phyloP scores from a whole-genome alignment of 1,284 basidiomycete genomes.

The Rhodotorula sp. region DNA sequence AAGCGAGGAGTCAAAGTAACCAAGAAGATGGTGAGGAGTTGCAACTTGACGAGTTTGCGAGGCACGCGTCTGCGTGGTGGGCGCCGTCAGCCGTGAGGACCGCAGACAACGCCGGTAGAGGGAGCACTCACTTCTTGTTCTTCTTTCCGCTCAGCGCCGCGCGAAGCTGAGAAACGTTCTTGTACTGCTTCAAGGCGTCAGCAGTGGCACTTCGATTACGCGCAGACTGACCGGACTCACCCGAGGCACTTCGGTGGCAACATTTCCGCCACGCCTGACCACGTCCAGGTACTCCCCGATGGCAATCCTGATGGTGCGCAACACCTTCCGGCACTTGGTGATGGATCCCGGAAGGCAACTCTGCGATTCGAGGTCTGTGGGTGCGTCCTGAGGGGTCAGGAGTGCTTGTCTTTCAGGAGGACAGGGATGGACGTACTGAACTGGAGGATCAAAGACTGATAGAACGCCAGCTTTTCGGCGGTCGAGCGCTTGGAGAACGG shows the following conservation, averaged over 20 bases:
- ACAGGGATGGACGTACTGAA: background rate
- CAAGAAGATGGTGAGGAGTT: constrained; percentile 13
- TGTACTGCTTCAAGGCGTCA: background rate
- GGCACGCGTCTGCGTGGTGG: background rate
- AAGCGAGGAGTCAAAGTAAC: background rate
- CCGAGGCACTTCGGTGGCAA: background rate
- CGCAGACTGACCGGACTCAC: background rate
- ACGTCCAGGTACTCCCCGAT: constrained; percentile 4
- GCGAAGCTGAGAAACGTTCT: background rate
- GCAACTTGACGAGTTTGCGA: constrained; percentile 10
- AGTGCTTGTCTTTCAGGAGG: too few species aligned
- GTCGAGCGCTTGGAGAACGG: background rate
- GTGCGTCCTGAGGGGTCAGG: background rate
- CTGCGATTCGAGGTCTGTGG: background rate
- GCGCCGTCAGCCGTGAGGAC: background rate
- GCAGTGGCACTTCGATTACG: background rate
- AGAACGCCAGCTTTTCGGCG: constrained; percentile 7
- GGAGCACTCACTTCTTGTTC: background rate
- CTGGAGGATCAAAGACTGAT: constrained; percentile 4
- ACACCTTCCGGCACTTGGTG: background rate
- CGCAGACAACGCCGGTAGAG: too few species aligned
- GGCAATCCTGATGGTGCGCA: constrained; percentile 2
- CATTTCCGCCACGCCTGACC: background rate
- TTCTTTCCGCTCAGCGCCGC: background rate
- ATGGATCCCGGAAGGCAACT: background rate